Conservation (phyloP, 192 early-diverging fungal genomes). For the Chytriomyces confervae region DNA sequence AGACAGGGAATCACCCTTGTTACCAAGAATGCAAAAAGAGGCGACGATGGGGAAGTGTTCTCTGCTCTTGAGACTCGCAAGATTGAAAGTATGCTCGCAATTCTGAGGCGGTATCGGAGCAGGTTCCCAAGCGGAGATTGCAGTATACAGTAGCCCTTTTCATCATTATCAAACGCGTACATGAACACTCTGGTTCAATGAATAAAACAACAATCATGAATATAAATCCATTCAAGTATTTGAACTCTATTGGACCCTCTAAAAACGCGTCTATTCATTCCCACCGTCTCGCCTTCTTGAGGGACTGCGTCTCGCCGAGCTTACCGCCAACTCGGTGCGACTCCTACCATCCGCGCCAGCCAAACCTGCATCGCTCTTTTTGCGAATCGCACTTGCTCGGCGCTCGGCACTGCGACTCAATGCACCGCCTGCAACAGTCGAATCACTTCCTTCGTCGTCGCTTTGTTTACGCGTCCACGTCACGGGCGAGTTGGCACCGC, state of each 20-base stretch:
- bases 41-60: too few species aligned
- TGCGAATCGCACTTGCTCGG: constrained; percentile 4
- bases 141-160: too few species aligned
- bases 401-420: not conserved
- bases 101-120: too few species aligned
- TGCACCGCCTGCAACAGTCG: not conserved
- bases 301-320: not conserved
- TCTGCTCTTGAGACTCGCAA: too few species aligned
- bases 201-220: too few species aligned
- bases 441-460: constrained; percentile 12
- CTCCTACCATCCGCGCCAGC: not conserved
- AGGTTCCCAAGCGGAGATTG: too few species aligned
- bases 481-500: not conserved
- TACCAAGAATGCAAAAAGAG: too few species aligned
- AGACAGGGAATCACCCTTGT: too few species aligned
- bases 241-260: not conserved
- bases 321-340: not conserved
- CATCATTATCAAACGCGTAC: too few species aligned
- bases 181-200: too few species aligned
- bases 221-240: too few species aligned
- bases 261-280: not conserved
- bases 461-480: not conserved
- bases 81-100: too few species aligned
- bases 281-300: not conserved
- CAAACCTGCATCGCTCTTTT: constrained; percentile 20